Percentiles rank a stretch among this genome's conserved stretches.
phyloP scores from a whole-genome alignment of 2,329 filamentous ascomycete species.

The Zelopaecilomyces penicillatus region DNA sequence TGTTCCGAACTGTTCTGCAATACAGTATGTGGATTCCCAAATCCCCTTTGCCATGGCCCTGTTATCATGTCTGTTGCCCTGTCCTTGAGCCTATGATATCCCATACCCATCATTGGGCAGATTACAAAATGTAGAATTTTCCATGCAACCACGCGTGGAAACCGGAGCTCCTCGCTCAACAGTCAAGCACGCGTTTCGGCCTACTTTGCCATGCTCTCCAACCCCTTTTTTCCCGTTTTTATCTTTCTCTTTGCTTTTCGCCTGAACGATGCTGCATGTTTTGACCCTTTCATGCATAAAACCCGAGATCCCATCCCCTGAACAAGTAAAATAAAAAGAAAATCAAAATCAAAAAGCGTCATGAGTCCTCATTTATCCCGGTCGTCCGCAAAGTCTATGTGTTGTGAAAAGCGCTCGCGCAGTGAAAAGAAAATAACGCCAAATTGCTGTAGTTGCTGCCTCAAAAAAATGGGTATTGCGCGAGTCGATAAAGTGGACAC shows the following conservation, averaged over 20 bases:
- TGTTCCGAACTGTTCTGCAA: too few species aligned
- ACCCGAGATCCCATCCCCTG: neutral
- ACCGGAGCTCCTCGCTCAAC: too few species aligned
- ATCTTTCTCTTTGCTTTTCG: too few species aligned
- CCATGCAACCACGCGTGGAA: too few species aligned
- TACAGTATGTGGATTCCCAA: neutral
- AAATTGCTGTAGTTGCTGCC: neutral
- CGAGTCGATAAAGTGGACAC: neutral
- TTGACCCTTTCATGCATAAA: neutral
- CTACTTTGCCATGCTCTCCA: neutral
- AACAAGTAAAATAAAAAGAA: neutral
- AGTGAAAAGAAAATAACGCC: slow-evolving; percentile 5
- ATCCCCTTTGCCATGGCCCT: neutral
- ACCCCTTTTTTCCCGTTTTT: neutral
- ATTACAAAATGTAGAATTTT: too few species aligned
- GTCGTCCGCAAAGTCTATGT: slow-evolving; percentile 3
- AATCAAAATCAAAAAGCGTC: neutral
- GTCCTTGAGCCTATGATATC: neutral
- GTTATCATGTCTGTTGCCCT: neutral
- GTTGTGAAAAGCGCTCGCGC: neutral
- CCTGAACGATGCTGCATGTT: neutral
- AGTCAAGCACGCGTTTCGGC: too few species aligned
- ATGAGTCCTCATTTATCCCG: neutral
- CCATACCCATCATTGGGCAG: too few species aligned
- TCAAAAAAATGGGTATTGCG: slow-evolving; percentile 9